Percentiles rank a stretch among this genome's conserved stretches.
phyloP scores from a whole-genome alignment of 495 filamentous ascomycete genomes.

The Aspergillus coremiiformis region DNA sequence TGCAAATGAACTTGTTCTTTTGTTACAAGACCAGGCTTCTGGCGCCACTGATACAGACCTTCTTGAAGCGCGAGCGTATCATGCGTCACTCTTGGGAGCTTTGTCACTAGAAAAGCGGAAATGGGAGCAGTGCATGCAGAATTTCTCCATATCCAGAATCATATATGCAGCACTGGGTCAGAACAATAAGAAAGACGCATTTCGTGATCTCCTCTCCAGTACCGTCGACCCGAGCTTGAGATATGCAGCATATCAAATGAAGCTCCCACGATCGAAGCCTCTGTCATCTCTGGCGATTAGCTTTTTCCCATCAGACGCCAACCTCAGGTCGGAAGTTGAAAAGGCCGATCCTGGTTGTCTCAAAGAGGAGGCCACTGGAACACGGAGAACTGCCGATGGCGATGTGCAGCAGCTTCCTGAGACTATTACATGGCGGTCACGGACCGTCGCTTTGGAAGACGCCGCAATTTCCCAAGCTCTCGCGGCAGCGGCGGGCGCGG shows the following conservation, averaged over 20 bases:
- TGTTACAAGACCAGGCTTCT: slow-evolving; percentile 54
- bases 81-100: slow-evolving; percentile 63
- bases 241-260: slow-evolving; percentile 87
- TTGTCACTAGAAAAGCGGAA: slow-evolving; percentile 76
- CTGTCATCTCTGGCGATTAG: slow-evolving; percentile 69
- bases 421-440: slow-evolving; percentile 79
- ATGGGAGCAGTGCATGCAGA: slow-evolving; percentile 71
- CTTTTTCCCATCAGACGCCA: slow-evolving; percentile 57
- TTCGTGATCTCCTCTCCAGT: slow-evolving; percentile 73
- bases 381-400: slow-evolving; percentile 44
- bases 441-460: slow-evolving; percentile 84
- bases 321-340: slow-evolving; percentile 59
- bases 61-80: slow-evolving; percentile 82
- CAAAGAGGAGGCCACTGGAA: slow-evolving; percentile 53
- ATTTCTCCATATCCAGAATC: slow-evolving; percentile 68
- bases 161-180: slow-evolving; percentile 74
- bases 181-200: slow-evolving; percentile 58
- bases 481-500: slow-evolving; percentile 47
- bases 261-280: slow-evolving; percentile 73
- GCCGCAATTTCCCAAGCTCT: slow-evolving; percentile 79
- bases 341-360: slow-evolving; percentile 64
- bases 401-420: slow-evolving; percentile 55
- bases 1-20: slow-evolving; percentile 58
- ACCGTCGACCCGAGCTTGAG: slow-evolving; percentile 90
- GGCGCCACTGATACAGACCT: slow-evolving; percentile 64